Conservation (phyloP, 2,329 filamentous ascomycete species). For the Fusarium euwallaceae region DNA sequence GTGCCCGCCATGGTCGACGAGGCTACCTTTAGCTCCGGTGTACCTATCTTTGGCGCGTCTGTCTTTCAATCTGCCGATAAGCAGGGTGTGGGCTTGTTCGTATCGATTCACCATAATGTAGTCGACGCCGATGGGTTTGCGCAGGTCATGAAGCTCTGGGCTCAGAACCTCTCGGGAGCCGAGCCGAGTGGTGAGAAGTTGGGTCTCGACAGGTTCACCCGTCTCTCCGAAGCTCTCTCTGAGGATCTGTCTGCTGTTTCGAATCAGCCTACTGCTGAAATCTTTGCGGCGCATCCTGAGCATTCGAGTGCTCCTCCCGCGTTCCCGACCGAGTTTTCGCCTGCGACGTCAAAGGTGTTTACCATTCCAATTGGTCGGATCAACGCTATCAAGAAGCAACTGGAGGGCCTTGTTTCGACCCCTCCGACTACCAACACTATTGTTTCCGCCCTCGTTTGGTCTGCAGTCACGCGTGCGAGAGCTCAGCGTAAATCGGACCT, state of each 20-base stretch:
- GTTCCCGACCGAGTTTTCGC: constrained; percentile 7
- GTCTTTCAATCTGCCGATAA: constrained; percentile 13
- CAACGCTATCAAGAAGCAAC: not conserved
- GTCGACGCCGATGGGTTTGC: constrained; percentile 14
- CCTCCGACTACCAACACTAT: constrained; percentile 13
- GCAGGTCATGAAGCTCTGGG: constrained; percentile 9
- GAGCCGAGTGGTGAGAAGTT: not conserved
- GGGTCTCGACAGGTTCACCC: not conserved
- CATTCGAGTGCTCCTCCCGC: constrained; percentile 6
- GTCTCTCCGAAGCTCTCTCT: not conserved
- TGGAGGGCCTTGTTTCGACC: not conserved
- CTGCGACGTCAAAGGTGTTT: constrained; percentile 17
- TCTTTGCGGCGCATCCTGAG: constrained; percentile 15
- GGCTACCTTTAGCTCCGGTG: not conserved
- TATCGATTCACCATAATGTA: constrained; percentile 18
- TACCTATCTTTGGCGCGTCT: not conserved
- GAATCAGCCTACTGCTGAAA: not conserved
- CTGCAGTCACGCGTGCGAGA: constrained; percentile 6
- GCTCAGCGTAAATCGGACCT: not conserved
- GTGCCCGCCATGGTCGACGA: not conserved
- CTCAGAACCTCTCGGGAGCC: not conserved
- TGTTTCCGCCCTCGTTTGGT: constrained; percentile 14
- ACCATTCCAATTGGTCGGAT: constrained; percentile 3
- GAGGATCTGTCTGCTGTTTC: not conserved
- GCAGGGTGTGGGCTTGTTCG: constrained; percentile 10